Evolutionary conservation across 208 protist species (phyloP).

Genomic region (Naegleria fowleri): DNA sequence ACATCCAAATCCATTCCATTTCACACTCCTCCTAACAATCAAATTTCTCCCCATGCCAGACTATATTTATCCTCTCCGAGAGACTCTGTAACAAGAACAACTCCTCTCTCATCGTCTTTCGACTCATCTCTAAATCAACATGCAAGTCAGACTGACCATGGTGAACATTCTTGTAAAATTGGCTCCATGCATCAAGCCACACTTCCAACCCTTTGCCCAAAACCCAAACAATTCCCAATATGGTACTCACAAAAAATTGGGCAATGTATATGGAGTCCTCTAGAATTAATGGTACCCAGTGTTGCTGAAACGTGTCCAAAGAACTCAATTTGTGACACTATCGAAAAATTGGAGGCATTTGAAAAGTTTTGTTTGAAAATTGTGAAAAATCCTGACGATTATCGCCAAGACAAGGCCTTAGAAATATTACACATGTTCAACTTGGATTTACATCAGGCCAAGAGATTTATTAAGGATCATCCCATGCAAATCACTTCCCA

Average conservation of each 20-base stretch:
- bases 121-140: neutral
- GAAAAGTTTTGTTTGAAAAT: neutral
- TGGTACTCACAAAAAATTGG: neutral
- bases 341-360: neutral
- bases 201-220: neutral
- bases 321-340: neutral
- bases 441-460: neutral
- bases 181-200: neutral
- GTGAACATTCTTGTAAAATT: neutral
- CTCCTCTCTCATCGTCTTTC: neutral
- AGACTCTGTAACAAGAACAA: neutral
- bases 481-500: neutral
- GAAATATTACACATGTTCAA: neutral
- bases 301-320: neutral
- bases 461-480: neutral
- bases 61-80: neutral
- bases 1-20: too few species aligned
- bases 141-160: neutral
- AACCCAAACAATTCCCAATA: neutral
- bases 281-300: neutral
- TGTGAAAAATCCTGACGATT: neutral
- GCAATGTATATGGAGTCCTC: neutral
- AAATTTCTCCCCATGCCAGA: neutral
- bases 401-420: neutral
- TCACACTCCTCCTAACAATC: too few species aligned